Evolutionary conservation across 352 stramenopile species (phyloP), one percentile per base, ranked within the genome.

Genomic region (Globisporangium iwayamae): DNA sequence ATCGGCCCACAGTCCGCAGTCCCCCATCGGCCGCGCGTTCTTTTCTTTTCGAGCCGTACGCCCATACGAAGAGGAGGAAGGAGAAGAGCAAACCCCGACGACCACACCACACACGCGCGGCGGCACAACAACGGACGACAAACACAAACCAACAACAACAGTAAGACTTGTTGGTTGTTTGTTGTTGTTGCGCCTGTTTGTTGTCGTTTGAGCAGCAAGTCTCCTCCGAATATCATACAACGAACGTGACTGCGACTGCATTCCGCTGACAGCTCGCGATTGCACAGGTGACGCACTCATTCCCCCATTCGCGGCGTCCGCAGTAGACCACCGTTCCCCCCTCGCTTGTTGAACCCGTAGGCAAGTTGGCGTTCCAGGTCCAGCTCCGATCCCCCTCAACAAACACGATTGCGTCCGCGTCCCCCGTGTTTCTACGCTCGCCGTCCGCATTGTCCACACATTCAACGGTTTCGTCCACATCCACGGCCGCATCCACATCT

Each of bases 271-370:
- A 30, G 41, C 45, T 43, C 9, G 45, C 36, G 36, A 41, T 41
- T 41, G 36, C 1, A 41, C 51, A 41, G 30, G 52, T 57, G 52
- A 57, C 52, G 25, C 48, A 38, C 48, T 66, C 56, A 68, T 58
- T 68, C 56, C 43, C 20, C 60, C 63, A 68, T 65, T 65, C 56
- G 56, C 63, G 56, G 56, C 63, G 56, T 60, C 56, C 48, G n/a
- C 39, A 50, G 56, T 41, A 56, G 34, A 56, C 30, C 16, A 22
- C 46, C 36, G 20, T 34, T 34, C 39, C 20, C 3, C 39, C 52
- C 32, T 58, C 18, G 13, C 18, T 48, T 20, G 32, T 45, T 57
- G 38, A 48, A 52, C 28, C 56, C 54, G 32, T 20, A 55, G 32
- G 38, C 62, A 56, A 57, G 54, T 62, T 62, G 53, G 55, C 62